phyloP scores from a whole-genome alignment of 192 early-diverging fungal species.

The Coemansia sp. region DNA sequence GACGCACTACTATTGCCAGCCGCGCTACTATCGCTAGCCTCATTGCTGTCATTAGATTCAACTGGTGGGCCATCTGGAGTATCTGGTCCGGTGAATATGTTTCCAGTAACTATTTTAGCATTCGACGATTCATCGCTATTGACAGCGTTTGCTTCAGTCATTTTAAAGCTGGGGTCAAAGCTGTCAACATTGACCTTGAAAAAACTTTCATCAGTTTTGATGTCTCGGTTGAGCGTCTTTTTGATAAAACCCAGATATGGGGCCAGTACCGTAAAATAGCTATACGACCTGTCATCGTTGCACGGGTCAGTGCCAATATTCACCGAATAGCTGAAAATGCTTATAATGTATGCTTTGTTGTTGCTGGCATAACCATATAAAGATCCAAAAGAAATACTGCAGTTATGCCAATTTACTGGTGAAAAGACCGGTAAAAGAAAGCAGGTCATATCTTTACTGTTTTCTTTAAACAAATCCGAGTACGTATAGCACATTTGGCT shows the following conservation, averaged over 20 bases:
- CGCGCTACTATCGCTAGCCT: too few species aligned
- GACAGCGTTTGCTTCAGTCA: background rate
- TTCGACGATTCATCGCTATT: background rate
- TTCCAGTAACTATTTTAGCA: background rate
- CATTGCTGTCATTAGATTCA: too few species aligned
- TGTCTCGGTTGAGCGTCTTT: background rate
- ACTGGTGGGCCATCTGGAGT: too few species aligned
- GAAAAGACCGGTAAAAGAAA: too few species aligned
- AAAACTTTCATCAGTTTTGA: background rate
- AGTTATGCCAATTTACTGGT: background rate
- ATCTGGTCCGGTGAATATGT: background rate
- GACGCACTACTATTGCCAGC: too few species aligned
- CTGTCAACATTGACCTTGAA: background rate
- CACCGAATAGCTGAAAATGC: conserved; percentile 20
- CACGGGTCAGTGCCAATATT: conserved; percentile 15
- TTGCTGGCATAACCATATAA: background rate
- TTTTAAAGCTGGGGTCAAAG: background rate
- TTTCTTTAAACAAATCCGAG: background rate
- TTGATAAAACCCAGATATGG: conserved; percentile 3
- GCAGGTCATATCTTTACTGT: background rate
- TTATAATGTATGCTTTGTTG: conserved; percentile 7
- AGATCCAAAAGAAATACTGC: background rate
- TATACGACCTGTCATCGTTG: background rate
- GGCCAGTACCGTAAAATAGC: conserved; percentile 8
- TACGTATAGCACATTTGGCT: background rate